Evolutionary conservation across 345 rosid genomes (phyloP).

Genomic region (Cardamine resedifolia): DNA sequence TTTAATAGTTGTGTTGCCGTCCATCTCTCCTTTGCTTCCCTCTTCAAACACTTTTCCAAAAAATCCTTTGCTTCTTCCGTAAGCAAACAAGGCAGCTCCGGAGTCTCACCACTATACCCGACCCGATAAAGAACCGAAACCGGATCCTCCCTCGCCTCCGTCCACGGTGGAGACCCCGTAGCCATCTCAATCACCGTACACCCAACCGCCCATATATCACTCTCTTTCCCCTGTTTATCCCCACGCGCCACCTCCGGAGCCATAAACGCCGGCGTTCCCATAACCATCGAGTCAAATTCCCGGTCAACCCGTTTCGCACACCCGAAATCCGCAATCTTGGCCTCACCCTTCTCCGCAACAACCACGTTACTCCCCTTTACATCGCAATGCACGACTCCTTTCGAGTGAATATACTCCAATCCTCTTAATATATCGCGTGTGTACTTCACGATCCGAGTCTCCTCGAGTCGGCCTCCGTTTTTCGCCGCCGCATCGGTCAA

Average conservation of each 20-base stretch:
- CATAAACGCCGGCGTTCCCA: constrained; percentile 82
- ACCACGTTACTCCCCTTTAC: constrained; percentile 69
- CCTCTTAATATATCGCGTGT: constrained; percentile 55
- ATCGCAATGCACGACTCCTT: constrained; percentile 76
- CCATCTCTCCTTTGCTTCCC: constrained; percentile 58
- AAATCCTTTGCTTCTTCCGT: constrained; percentile 57
- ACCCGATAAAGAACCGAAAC: constrained; percentile 48
- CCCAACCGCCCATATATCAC: constrained; percentile 79
- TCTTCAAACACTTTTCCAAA: constrained; percentile 53
- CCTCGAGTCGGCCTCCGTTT: constrained; percentile 47
- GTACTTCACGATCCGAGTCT: constrained; percentile 43
- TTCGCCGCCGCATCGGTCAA: constrained; percentile 44
- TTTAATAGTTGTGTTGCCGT: constrained; percentile 48
- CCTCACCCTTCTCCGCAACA: constrained; percentile 45
- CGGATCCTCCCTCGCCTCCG: constrained; percentile 36
- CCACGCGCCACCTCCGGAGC: constrained; percentile 92
- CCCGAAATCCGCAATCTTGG: constrained; percentile 75
- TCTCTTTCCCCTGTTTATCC: constrained; percentile 57
- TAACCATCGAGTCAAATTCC: constrained; percentile 16
- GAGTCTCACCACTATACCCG: constrained; percentile 47
- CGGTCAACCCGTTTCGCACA: constrained; percentile 53
- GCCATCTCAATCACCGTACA: constrained; percentile 87
- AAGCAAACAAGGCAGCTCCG: constrained; percentile 51
- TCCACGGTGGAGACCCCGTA: constrained; percentile 60
- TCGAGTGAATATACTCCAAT: constrained; percentile 51